Evolutionary conservation across 2,329 filamentous ascomycete species (phyloP).

Genomic region (Alternaria sp.): DNA sequence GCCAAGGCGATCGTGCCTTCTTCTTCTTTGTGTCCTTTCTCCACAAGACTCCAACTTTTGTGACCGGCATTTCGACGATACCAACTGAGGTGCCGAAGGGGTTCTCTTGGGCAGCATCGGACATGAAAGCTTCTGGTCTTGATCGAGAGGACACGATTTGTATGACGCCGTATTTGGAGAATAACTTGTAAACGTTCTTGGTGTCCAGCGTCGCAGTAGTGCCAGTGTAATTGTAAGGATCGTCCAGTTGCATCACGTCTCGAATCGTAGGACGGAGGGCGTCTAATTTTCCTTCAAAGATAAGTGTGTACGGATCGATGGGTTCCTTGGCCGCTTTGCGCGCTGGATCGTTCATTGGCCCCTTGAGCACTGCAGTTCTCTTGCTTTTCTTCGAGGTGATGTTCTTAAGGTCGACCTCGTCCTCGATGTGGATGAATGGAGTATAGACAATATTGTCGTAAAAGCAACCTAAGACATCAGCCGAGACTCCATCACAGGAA

Average conservation of each 20-base stretch:
- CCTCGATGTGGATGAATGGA: constrained; percentile 96
- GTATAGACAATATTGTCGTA: constrained; percentile 99
- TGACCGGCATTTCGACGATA: constrained; percentile 96
- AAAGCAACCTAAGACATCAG: constrained; percentile 93
- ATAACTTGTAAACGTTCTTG: constrained; percentile 83
- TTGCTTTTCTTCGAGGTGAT: constrained; percentile 76
- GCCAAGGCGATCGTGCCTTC: constrained; percentile 94
- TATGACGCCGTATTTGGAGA: constrained; percentile 88
- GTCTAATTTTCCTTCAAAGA: constrained; percentile 89
- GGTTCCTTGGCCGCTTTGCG: constrained; percentile 79
- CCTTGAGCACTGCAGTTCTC: constrained; percentile 65
- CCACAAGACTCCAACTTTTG: constrained; percentile 95
- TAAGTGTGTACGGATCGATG: constrained; percentile 93
- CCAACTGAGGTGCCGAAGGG: constrained; percentile 83
- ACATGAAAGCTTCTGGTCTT: constrained; percentile 93
- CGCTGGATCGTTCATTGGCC: constrained; percentile 71
- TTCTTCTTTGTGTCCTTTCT: constrained; percentile 94
- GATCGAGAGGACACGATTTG: constrained; percentile 96
- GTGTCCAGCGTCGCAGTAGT: constrained; percentile 80
- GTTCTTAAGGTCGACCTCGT: constrained; percentile 82
- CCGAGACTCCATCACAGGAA: constrained; percentile 87
- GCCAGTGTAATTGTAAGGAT: constrained; percentile 88
- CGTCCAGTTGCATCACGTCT: constrained; percentile 91
- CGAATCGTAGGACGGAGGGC: constrained; percentile 83
- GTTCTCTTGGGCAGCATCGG: constrained; percentile 83